Base-by-base conservation (phyloP, 2,329 filamentous ascomycete genomes). In the Cryphonectria carpinicola region DNA sequence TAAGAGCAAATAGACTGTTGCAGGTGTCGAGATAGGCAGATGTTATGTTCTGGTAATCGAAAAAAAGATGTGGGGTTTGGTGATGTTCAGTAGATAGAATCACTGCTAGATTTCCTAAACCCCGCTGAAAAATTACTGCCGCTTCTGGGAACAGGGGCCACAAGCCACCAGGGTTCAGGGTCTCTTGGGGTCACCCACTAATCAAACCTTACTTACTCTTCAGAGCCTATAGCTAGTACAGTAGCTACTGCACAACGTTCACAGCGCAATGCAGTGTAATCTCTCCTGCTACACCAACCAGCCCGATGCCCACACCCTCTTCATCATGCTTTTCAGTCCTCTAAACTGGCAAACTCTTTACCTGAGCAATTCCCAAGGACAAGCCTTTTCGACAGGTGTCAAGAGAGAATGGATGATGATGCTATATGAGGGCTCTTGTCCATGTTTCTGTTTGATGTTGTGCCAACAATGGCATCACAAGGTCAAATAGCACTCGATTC, bases 91-190 rank as follows among this genome's bases (percentile, higher is more conserved):
- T 49, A 28, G 28, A 25, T 43, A 49, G 11, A 22, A 52, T 37
- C 65, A 46, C 54, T 41, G 39, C 28, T 58, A 7, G 17, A 56
- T 52, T 37, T 35, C 46, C 64, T 19, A 65, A 32, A 52, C 65
- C 54, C 65, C 65, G 65, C 65, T 35, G 65, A 67, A 67, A 65
- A 67, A 61, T 46, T 67, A 60, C 65, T 60, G 65, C 65, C 65
- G 65, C 10, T 32, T 67, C 13, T 43, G 2, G 28, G n/a, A 17
- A 49, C 65, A 67, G 39, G 65, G 65, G 39, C 35, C 56, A 22
- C 22, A 8, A 17, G 17, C 37, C 22, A 10, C 10, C 52, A n/a
- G 62, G 41, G 62, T 32, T 49, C 52, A 7, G 52, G 52, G 35
- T 46, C 52, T 13, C 4, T 39, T 10, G 10, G 14, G 7, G 2